Conservation (phyloP, 2,329 filamentous ascomycete species). For the Parasarocladium wereldwijsianum region DNA sequence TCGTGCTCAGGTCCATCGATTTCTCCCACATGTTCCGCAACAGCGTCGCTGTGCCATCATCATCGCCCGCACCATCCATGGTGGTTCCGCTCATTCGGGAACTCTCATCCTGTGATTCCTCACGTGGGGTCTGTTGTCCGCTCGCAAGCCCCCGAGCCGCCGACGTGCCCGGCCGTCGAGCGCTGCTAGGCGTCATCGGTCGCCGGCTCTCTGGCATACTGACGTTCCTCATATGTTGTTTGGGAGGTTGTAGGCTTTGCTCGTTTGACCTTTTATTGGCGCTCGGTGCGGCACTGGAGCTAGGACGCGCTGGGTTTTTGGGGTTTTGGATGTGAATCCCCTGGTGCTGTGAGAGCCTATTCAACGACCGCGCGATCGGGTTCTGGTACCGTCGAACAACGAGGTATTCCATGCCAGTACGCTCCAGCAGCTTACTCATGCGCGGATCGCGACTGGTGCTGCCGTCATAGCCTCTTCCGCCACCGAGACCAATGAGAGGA, state of each 20-base stretch:
- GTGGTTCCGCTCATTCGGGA: slow-evolving; percentile 34
- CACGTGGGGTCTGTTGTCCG: no score
- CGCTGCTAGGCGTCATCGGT: slow-evolving; percentile 15
- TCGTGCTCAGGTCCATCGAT: slow-evolving; percentile 40
- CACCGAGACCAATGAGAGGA: slow-evolving; percentile 36
- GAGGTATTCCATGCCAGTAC: slow-evolving; percentile 59
- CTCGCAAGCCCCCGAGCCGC: slow-evolving; percentile 17
- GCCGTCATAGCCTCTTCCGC: slow-evolving; percentile 36
- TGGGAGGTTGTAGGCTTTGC: no score
- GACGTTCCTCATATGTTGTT: slow-evolving; percentile 22
- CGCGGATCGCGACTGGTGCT: slow-evolving; percentile 41
- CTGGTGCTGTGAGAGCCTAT: slow-evolving; percentile 16
- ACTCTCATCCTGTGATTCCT: slow-evolving; percentile 28
- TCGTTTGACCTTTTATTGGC: slow-evolving; percentile 21
- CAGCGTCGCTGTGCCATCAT: slow-evolving; percentile 34
- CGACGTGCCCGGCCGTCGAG: slow-evolving; percentile 7
- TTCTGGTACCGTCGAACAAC: slow-evolving; percentile 60
- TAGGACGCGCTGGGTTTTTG: slow-evolving; percentile 17
- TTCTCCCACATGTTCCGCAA: slow-evolving; percentile 49
- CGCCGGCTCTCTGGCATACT: slow-evolving; percentile 21
- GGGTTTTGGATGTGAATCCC: neutral
- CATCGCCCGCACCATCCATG: slow-evolving; percentile 31
- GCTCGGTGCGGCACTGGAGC: slow-evolving; percentile 20
- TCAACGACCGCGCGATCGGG: slow-evolving; percentile 49
- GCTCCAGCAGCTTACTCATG: slow-evolving; percentile 49